These are phyloP conservation scores for Plantago coronopus DNA, from an alignment of 305 asterid species.

Conservation along the genomic window DNA sequence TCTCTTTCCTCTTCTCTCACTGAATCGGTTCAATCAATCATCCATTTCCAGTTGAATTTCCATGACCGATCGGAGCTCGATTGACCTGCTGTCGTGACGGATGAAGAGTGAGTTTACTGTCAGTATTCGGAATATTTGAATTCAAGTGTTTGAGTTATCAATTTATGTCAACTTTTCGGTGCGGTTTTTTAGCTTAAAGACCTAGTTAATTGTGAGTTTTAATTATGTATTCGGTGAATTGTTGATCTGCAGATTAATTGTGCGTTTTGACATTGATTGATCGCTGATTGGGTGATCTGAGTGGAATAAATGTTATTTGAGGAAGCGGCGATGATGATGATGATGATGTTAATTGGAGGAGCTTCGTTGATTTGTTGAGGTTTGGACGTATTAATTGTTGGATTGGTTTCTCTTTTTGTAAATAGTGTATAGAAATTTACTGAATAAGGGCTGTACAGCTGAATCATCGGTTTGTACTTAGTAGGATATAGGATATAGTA, in stretches of 20 bases:
- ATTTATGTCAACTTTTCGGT: background rate
- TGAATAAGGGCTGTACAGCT: conserved; percentile 5
- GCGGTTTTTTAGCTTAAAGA: conserved; percentile 11
- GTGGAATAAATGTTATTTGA: conserved; percentile 16
- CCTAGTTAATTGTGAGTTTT: conserved; percentile 14
- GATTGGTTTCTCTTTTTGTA: no score
- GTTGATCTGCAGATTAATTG: conserved; percentile 23
- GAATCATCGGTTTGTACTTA: background rate
- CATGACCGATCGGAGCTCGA: conserved; percentile 21
- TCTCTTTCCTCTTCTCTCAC: conserved; percentile 17
- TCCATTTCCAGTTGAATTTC: conserved; percentile 23
- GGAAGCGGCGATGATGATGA: conserved; percentile 20
- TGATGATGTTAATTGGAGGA: conserved; percentile 25
- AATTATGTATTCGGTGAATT: conserved; percentile 7
- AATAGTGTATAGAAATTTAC: conserved; percentile 18
- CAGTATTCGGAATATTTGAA: conserved; percentile 6
- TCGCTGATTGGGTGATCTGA: conserved; percentile 26
- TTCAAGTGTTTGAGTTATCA: conserved; percentile 3
- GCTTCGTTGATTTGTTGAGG: no score
- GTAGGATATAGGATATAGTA: background rate
- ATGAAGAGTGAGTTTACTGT: conserved; percentile 24
- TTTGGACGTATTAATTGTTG: no score
- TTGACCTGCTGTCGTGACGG: conserved; percentile 21
- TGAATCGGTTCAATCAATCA: conserved; percentile 14
- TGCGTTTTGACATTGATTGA: conserved; percentile 22